Conservation (phyloP, 306 rosid species). For the Fragaria vesca region DNA sequence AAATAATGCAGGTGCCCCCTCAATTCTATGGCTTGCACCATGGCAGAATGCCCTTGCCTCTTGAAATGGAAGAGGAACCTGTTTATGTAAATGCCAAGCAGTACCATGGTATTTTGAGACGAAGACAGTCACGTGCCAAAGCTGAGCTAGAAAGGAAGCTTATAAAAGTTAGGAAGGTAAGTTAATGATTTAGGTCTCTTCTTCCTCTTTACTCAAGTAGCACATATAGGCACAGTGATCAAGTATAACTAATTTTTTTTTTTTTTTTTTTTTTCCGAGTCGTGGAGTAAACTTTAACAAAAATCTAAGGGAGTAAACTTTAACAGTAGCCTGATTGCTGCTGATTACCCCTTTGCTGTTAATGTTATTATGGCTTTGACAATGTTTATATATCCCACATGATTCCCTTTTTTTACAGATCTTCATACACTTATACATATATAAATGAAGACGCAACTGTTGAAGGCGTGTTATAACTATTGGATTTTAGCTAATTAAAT, state of each 20-base stretch:
- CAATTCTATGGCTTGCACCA: slow-evolving; percentile 62
- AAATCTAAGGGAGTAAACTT: not conserved
- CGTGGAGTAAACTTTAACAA: not conserved
- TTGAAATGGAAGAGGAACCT: slow-evolving; percentile 87
- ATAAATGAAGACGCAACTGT: not conserved
- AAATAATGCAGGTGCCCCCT: slow-evolving; percentile 38
- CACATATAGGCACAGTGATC: not conserved
- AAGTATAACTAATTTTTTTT: not conserved
- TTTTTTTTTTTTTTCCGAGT: not conserved
- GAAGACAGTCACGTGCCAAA: slow-evolving; percentile 91
- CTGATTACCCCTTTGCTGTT: not conserved
- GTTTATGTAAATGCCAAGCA: slow-evolving; percentile 94
- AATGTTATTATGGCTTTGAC: not conserved
- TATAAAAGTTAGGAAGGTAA: slow-evolving; percentile 72
- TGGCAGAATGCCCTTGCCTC: slow-evolving; percentile 83
- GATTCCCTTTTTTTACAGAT: not conserved
- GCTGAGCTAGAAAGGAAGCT: slow-evolving; percentile 76
- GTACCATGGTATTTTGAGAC: slow-evolving; percentile 85
- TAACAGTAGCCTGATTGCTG: not conserved
- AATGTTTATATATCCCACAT: not conserved
- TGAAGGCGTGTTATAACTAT: not conserved
- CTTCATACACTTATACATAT: not conserved
- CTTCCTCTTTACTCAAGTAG: not conserved
- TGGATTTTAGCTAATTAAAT: not conserved
- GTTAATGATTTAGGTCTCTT: not conserved